phyloP scores from a whole-genome alignment of 2,329 filamentous ascomycete species.

The Aspergillus pseudonomiae region DNA sequence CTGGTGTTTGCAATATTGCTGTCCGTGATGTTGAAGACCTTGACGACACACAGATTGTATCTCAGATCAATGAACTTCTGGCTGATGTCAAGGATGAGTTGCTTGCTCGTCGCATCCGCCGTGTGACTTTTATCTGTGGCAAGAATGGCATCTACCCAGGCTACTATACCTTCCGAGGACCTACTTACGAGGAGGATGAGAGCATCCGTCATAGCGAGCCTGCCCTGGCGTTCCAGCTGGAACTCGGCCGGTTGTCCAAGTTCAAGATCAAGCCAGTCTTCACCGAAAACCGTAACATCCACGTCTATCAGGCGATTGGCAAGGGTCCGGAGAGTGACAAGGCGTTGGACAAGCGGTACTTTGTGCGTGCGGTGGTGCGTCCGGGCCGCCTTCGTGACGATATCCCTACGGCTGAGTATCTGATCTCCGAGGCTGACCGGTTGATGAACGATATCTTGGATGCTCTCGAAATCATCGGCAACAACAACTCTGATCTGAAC shows the following conservation, averaged over 20 bases:
- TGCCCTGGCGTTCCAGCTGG: slow-evolving; percentile 96
- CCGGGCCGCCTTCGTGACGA: slow-evolving; percentile 93
- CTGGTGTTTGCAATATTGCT: slow-evolving; percentile 89
- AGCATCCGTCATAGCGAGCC: slow-evolving; percentile 98
- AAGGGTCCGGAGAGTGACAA: slow-evolving; percentile 90
- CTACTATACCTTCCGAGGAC: slow-evolving; percentile 98
- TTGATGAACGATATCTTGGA: slow-evolving; percentile 98
- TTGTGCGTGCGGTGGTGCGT: slow-evolving; percentile 92
- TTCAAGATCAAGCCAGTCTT: slow-evolving; percentile 99
- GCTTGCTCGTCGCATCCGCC: slow-evolving; percentile 76
- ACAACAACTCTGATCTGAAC: slow-evolving; percentile 99
- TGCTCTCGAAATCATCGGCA: slow-evolving; percentile 96
- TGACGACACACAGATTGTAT: slow-evolving; percentile 78
- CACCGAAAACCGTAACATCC: slow-evolving; percentile 98
- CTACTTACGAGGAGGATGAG: slow-evolving; percentile 83
- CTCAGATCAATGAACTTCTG: slow-evolving; percentile 74
- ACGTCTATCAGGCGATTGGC: slow-evolving; percentile 95
- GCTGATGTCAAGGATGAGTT: slow-evolving; percentile 83
- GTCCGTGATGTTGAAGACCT: slow-evolving; percentile 83
- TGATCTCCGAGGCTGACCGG: slow-evolving; percentile 94
- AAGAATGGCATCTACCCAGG: slow-evolving; percentile 92
- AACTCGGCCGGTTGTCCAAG: slow-evolving; percentile 89
- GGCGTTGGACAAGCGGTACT: slow-evolving; percentile 79
- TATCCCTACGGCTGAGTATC: slow-evolving; percentile 97
- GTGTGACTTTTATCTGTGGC: slow-evolving; percentile 95